Base-by-base conservation (phyloP, 1,284 basidiomycete genomes). In the Ustilago curta region DNA sequence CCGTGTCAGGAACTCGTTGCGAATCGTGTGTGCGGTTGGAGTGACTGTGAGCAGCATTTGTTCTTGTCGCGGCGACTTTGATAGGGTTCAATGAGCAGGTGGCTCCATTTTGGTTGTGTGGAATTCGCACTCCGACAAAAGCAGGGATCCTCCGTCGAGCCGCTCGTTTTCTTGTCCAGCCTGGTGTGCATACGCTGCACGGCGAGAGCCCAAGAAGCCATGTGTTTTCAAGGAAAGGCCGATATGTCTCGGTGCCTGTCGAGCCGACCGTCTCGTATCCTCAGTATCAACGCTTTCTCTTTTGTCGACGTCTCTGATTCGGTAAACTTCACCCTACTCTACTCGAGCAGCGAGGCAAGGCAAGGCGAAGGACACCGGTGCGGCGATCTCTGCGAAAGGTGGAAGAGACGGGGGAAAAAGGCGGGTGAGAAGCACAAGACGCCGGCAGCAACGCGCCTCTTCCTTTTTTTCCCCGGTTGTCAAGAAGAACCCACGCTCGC, bases 371-470 rank as follows among this genome's bases (percentile, higher is more conserved):
- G 32, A 47, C 29, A 45, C 42, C 31, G 31, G 42, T 32, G 47
- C 57, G 52, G 35, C 64, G 58, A 57, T 56, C 53, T 40, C 32
- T 56, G 58, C 51, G 32, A 61, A 57, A n/a, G n/a, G n/a, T n/a
- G n/a, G n/a, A n/a, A n/a, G n/a, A n/a, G n/a, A n/a, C n/a, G 42
- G 57, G 52, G n/a, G 25, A 39, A 29, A 55, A 55, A 21, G 42
- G 44, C 25, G 60, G 42, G 39, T n/a, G 52, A 18, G 23, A 39
- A 14, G 7, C 3, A 4, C 23, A 40, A 49, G 37, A 63, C 60
- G 60, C 67, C 60, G 67, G 51, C 56, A 62, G 66, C 12, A 40
- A 32, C 23, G 40, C 51, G 59, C 49, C 49, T 35, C 42, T 16
- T 48, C 55, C 47, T 40, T 31, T 12, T n/a, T n/a, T n/a, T n/a